Conservation (phyloP, 805 yeast genomes). For the Danielia reshetovae region DNA sequence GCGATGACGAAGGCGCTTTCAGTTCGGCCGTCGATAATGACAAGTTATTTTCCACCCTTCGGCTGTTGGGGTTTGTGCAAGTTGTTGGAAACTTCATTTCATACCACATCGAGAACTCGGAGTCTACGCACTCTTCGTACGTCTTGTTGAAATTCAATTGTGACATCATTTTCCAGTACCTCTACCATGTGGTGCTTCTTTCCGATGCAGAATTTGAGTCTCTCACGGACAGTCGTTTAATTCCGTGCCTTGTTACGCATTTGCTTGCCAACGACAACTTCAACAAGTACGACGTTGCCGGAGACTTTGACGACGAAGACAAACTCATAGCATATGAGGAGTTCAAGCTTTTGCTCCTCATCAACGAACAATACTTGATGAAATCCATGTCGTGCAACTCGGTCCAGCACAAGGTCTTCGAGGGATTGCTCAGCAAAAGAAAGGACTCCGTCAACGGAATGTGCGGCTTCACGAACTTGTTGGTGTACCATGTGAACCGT, state of each 20-base stretch:
- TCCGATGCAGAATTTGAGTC: conserved; percentile 30
- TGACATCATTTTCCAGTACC: conserved; percentile 40
- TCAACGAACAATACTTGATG: conserved; percentile 89
- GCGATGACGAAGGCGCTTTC: conserved; percentile 19
- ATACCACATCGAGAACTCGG: conserved; percentile 20
- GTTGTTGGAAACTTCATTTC: conserved; percentile 29
- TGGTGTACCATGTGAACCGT: conserved; percentile 63
- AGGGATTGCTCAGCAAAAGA: conserved; percentile 33
- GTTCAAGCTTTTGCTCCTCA: conserved; percentile 64
- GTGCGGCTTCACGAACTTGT: conserved; percentile 64
- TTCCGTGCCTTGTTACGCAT: conserved; percentile 26
- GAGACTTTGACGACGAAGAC: conserved; percentile 35
- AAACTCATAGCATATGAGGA: conserved; percentile 56
- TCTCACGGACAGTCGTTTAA: conserved; percentile 23
- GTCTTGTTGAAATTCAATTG: conserved; percentile 35
- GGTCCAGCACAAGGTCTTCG: conserved; percentile 49
- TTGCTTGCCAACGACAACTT: conserved; percentile 32
- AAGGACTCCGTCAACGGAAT: conserved; percentile 40
- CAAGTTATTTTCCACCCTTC: conserved; percentile 37
- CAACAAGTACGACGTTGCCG: conserved; percentile 32
- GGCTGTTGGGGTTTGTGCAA: conserved; percentile 55
- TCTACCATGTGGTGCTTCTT: conserved; percentile 32
- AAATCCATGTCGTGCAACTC: conserved; percentile 29
- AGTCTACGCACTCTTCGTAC: conserved; percentile 21
- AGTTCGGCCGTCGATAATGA: conserved; percentile 9